Base-by-base conservation (phyloP, 441 rosid genomes). In the Jatropha multifida region DNA sequence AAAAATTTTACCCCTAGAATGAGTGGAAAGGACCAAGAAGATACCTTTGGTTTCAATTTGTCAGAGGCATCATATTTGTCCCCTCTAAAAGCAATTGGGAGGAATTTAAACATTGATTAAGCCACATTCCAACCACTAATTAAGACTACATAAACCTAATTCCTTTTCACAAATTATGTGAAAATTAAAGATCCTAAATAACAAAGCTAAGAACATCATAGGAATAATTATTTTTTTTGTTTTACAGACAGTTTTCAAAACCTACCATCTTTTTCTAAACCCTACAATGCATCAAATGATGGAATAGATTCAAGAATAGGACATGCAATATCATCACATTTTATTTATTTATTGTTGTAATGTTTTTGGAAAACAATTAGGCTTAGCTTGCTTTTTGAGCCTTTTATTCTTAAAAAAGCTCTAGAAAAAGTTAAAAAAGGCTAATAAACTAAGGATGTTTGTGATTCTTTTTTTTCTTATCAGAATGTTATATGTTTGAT, bases 251-350 rank as follows among this genome's bases (percentile, higher is more conserved):
- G 11, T 70, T 68, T 75, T 48, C 23, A 23, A 23, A 23, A 23
- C 76, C 76, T 74, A 38, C 74, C 74, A 73, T 77, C 59, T 56
- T 8, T 8, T 54, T 79, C 37, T 26, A 17, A 62, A 23, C 79
- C 81, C 84, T 71, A 79, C 81, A 80, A 54, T 74, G 79, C 76
- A 71, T 70, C 60, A 32, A 54, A 52, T 32, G 10, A 77, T 74
- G 56, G 72, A 67, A 27, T n/a, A 27, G 40, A 63, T 40, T 40
- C 13, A 51, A 66, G 68, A 67, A 59, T 13, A 40, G 54, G 65
- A 74, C 41, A 37, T 74, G 63, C 59, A 17, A 26, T 58, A 69
- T 65, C 20, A 69, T 37, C 9, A 8, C 18, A 27, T 17, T 37
- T 61, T 11, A 42, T n/a, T 51, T 63, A 60, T 52, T 42, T 42